Conservation (phyloP, 345 rosid genomes). For the Pugionium dolabratum region DNA sequence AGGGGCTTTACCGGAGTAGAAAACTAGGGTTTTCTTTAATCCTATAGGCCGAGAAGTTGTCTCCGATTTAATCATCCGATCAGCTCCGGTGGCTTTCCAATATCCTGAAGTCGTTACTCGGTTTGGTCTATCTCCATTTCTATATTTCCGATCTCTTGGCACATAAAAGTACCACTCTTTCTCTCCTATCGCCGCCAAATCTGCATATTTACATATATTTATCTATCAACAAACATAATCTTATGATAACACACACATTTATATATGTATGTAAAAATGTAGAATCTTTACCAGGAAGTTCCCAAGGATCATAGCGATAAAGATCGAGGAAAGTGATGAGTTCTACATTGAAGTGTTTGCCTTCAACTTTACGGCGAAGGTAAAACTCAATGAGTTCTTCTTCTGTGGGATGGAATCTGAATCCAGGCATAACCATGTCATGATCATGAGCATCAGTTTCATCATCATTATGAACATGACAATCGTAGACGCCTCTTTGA, state of each 20-base stretch:
- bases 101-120: constrained; percentile 96
- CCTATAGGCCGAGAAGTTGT: constrained; percentile 68
- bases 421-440: constrained; percentile 98
- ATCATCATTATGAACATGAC: constrained; percentile 31
- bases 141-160: constrained; percentile 88
- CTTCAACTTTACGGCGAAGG: constrained; percentile 99
- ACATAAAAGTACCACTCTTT: constrained; percentile 99
- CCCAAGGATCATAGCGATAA: constrained; percentile 99
- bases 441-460: constrained; percentile 75
- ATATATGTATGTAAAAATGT: background rate
- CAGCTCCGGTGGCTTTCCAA: constrained; percentile 99
- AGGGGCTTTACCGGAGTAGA: constrained; percentile 98
- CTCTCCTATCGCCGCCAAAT: constrained; percentile 97
- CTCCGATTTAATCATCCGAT: constrained; percentile 86
- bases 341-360: constrained; percentile 95
- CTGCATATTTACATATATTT: constrained; percentile 37
- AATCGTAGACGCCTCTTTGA: constrained; percentile 30
- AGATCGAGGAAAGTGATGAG: constrained; percentile 99
- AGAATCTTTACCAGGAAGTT: constrained; percentile 78
- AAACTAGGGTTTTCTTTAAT: constrained; percentile 98
- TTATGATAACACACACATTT: background rate
- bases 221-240: too few relatives aligned
- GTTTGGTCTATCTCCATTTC: constrained; percentile 97
- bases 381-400: constrained; percentile 98
- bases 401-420: constrained; percentile 97